Percentiles rank a stretch among this genome's conserved stretches.
These are phyloP conservation scores for Allium sativum DNA, from an alignment of 106 monocot genomes.

Conservation along the genomic window DNA sequence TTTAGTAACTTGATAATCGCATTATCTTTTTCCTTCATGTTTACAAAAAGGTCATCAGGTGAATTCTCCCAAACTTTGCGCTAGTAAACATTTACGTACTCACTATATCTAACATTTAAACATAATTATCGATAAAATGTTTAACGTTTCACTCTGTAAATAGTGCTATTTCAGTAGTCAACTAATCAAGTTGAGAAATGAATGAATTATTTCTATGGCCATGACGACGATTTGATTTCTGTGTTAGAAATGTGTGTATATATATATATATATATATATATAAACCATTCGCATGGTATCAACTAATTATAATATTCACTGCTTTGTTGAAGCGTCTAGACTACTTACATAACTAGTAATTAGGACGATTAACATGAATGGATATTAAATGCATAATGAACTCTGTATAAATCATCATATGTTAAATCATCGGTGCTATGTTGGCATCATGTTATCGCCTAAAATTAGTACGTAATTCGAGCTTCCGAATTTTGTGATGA, in stretches of 20 bases:
- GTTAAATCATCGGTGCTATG: conserved; percentile 6
- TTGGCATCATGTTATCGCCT: conserved; percentile 1
- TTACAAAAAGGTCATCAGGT: too few relatives aligned
- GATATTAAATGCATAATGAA: conserved; percentile 14
- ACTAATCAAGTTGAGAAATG: conserved; percentile 1
- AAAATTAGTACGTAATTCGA: not conserved
- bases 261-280: too few relatives aligned
- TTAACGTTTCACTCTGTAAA: not conserved
- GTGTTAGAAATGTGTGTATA: not conserved
- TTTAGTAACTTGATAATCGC: too few relatives aligned
- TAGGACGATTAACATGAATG: conserved; percentile 1
- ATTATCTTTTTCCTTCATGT: too few relatives aligned
- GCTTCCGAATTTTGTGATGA: conserved; percentile 1
- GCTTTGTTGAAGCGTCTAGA: conserved; percentile 4
- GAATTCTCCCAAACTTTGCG: too few relatives aligned
- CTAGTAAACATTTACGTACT: too few relatives aligned
- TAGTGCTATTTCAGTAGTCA: not conserved
- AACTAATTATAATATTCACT: not conserved
- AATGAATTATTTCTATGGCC: not conserved
- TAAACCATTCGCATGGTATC: conserved; percentile 4
- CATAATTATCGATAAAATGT: too few relatives aligned
- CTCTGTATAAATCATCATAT: conserved; percentile 13
- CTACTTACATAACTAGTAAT: conserved; percentile 5
- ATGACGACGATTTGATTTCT: conserved; percentile 3
- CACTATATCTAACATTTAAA: too few relatives aligned